Evolutionary conservation across 495 filamentous ascomycete species (phyloP), one percentile per base, ranked within the genome.

Genomic region (Aspergillus baeticus): DNA sequence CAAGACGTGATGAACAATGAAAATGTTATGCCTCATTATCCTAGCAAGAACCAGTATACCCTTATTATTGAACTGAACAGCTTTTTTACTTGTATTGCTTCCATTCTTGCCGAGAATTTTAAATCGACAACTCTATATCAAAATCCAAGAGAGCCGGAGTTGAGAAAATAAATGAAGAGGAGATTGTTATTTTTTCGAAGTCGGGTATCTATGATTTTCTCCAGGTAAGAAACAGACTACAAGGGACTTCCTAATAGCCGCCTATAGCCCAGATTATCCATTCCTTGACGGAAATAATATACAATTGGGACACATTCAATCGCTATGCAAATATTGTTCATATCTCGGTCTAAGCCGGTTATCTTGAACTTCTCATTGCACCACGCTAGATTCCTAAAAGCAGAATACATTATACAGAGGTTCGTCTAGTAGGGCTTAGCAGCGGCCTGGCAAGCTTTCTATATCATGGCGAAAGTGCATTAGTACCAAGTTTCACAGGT

Each of bases 361-460:
- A 29, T 29, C 26, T 29, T 29, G 26, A 29, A 29, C 8, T 18
- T 5, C 55, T 59, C 57, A 50, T 61, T 52, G 6, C 61, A 43
- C 50, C 62, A 61, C 58, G 17, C 38, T 42, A 58, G 44, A 51
- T n/a, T 38, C 14, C 37, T 51, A 53, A 15, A 42, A 58, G 48
- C 33, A 55, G 42, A 34, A 45, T 21, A 51, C 17, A 35, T 8
- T 3, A 17, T 6, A 43, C 34, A 54, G 31, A 53, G 20, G 56
- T 29, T 14, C 23, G 43, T 56, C 72, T 90, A 96, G 78, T 95
- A 96, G 69, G 86, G 88, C 74, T 80, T 88, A 50, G 93, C 89
- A 63, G 92, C 91, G 64, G 80, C 76, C 82, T 98, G 93, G 82
- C 93, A 98, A 48, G 93, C 90, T 82, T 96, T 96, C 85, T 87